Conservation (phyloP, 352 stramenopile species). For the Aphanomyces stellatus region DNA sequence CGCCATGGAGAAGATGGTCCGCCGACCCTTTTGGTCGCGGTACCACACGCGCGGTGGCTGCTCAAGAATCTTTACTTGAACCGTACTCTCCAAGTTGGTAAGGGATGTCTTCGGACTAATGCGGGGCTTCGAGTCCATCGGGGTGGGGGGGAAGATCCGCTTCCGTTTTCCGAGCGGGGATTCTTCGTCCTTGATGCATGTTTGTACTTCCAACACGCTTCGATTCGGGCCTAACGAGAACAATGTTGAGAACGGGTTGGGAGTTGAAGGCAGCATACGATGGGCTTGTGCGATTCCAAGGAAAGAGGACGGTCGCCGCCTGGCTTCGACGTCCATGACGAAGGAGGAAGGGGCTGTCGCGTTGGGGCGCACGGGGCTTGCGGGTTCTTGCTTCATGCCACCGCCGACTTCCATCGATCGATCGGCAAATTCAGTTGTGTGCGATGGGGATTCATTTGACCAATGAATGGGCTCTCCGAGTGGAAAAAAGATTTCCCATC, state of each 20-base stretch:
- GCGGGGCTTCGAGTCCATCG: not conserved
- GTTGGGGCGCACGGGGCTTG: not conserved
- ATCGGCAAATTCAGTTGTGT: too few relatives aligned
- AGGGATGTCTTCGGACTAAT: not conserved
- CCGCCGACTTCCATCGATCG: too few relatives aligned
- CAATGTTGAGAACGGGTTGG: too few relatives aligned
- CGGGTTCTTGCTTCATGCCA: not conserved
- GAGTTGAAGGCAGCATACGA: too few relatives aligned
- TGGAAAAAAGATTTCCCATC: slow-evolving; percentile 1
- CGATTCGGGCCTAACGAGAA: not conserved
- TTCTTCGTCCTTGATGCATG: not conserved
- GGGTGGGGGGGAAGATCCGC: not conserved
- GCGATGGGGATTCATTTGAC: not conserved
- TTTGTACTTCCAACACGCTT: not conserved
- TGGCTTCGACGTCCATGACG: not conserved
- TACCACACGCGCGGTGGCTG: slow-evolving; percentile 5
- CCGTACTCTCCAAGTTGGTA: not conserved
- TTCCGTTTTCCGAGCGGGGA: not conserved
- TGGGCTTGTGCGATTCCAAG: too few relatives aligned
- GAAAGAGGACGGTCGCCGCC: too few relatives aligned
- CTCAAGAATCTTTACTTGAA: not conserved
- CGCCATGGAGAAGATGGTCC: not conserved
- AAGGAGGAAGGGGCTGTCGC: not conserved
- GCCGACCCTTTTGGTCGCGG: not conserved
- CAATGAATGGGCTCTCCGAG: not conserved